These are phyloP conservation scores for Butyriboletus regius DNA, from an alignment of 1,284 basidiomycete genomes.

Conservation along the genomic window DNA sequence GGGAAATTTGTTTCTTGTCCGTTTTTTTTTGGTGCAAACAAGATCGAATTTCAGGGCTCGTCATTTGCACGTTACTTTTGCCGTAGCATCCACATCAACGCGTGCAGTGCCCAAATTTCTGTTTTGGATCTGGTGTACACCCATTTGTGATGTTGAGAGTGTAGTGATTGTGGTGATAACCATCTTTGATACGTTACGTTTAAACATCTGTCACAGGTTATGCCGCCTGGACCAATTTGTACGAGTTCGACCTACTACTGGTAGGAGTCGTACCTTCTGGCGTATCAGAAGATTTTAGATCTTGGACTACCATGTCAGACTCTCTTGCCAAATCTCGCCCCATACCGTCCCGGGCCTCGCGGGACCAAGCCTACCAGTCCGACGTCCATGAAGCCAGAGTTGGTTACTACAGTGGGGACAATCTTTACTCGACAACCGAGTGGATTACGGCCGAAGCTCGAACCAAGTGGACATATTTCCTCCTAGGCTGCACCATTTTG, in stretches of 20 bases:
- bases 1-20: neutral
- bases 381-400: neutral
- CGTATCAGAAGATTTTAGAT: neutral
- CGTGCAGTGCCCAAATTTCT: no score
- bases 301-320: neutral
- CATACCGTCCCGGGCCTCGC: conserved; percentile 4
- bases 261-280: neutral
- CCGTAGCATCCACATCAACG: neutral
- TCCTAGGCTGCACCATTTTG: conserved; percentile 62
- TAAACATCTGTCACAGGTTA: neutral
- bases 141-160: no score
- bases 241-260: neutral
- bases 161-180: no score
- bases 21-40: neutral
- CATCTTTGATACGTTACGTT: no score
- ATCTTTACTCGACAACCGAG: neutral
- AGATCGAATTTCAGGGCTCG: neutral
- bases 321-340: neutral
- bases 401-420: neutral
- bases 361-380: neutral
- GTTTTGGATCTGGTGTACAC: no score
- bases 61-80: neutral
- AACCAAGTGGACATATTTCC: conserved; percentile 55
- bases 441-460: conserved; percentile 21
- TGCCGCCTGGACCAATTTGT: neutral